These are phyloP conservation scores for Brassica napus DNA, from an alignment of 345 rosid species.

Conservation along the genomic window DNA sequence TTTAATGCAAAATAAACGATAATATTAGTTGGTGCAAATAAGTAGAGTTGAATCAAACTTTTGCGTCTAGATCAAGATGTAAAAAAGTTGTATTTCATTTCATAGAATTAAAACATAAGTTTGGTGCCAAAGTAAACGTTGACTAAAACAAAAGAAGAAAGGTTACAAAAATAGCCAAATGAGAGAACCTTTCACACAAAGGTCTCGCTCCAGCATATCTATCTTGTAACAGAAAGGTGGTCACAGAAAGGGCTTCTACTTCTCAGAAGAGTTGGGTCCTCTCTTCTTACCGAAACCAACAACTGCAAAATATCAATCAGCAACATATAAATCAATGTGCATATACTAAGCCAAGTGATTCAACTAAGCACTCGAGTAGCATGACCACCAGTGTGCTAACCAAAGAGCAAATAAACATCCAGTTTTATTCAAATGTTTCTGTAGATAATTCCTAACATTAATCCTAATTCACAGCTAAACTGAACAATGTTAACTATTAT, in stretches of 20 bases:
- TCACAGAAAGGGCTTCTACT: constrained; percentile 16
- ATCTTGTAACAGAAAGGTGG: constrained; percentile 4
- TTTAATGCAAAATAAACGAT: too few relatives aligned
- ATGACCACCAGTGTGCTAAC: neutral
- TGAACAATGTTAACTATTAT: neutral
- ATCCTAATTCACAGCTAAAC: neutral
- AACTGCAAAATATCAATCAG: constrained; percentile 32
- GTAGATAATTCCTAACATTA: neutral
- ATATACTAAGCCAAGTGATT: neutral
- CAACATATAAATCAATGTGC: neutral
- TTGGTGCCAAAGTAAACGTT: neutral
- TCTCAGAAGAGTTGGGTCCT: constrained; percentile 55
- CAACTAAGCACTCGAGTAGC: neutral
- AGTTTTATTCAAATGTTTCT: neutral
- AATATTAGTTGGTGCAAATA: neutral
- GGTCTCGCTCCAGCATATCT: constrained; percentile 6
- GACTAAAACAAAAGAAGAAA: neutral
- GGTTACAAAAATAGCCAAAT: neutral
- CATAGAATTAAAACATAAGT: constrained; percentile 18
- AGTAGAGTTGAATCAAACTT: neutral
- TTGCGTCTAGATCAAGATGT: neutral
- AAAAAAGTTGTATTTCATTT: neutral
- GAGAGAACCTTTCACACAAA: neutral
- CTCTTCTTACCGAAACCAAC: constrained; percentile 55
- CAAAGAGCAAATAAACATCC: neutral